Percentiles rank a stretch among this genome's conserved stretches.
These are phyloP conservation scores for Baorangia bicolor DNA, from an alignment of 768 basidiomycete genomes.

Conservation along the genomic window DNA sequence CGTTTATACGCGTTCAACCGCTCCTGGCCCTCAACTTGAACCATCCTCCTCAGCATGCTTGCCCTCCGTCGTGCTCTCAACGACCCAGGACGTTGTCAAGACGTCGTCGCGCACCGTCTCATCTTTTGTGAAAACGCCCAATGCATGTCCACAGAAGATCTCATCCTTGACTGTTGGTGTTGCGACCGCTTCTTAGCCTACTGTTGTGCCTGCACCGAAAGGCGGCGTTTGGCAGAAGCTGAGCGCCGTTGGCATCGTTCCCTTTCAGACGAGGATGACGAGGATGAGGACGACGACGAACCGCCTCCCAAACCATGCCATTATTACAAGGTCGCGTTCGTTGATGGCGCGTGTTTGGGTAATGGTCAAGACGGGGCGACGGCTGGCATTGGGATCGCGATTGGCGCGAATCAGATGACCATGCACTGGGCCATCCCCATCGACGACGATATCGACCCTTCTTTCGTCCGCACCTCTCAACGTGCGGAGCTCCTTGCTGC, in stretches of 20 bases:
- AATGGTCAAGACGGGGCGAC: constrained; percentile 29
- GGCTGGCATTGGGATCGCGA: constrained; percentile 32
- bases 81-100: constrained; percentile 1
- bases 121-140: constrained; percentile 8
- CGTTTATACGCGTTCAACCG: neutral
- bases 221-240: neutral
- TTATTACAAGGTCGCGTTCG: constrained; percentile 31
- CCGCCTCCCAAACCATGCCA: constrained; percentile 18
- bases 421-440: constrained; percentile 28
- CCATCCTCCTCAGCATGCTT: constrained; percentile 9
- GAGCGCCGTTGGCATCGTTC: neutral
- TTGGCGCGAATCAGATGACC: constrained; percentile 13
- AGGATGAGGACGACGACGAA: neutral
- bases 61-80: constrained; percentile 8
- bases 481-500: constrained; percentile 37
- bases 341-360: constrained; percentile 34
- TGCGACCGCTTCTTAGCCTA: constrained; percentile 16
- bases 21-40: neutral
- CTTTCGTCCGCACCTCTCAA: constrained; percentile 28
- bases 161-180: constrained; percentile 7
- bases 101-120: constrained; percentile 16
- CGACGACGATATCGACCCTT: constrained; percentile 22
- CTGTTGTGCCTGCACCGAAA: constrained; percentile 10
- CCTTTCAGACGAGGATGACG: neutral
- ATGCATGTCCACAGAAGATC: constrained; percentile 3